Conservation (phyloP, 345 rosid genomes). For the Camelina laxa region DNA sequence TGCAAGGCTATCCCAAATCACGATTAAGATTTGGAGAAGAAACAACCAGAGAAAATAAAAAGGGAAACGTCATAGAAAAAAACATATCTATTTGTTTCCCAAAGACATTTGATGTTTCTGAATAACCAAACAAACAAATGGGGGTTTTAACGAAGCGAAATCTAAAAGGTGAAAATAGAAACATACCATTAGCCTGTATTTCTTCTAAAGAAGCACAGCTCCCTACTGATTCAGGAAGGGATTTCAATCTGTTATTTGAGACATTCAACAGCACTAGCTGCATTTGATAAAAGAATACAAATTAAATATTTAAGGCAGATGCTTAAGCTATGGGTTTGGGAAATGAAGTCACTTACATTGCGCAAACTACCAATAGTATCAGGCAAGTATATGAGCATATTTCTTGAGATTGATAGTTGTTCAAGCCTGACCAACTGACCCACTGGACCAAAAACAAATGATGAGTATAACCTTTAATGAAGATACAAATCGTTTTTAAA, state of each 20-base stretch:
- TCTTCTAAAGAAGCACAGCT: constrained; percentile 96
- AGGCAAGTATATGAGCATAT: constrained; percentile 72
- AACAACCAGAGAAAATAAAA: not conserved
- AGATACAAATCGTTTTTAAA: not conserved
- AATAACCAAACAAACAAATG: not conserved
- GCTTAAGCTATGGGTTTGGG: constrained; percentile 24
- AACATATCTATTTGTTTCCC: not conserved
- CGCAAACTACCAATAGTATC: constrained; percentile 95
- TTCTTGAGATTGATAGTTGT: constrained; percentile 73
- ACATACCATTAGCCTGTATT: constrained; percentile 83
- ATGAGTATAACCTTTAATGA: not conserved
- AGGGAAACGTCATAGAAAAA: not conserved
- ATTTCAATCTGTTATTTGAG: constrained; percentile 82
- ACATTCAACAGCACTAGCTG: constrained; percentile 89
- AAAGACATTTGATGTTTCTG: not conserved
- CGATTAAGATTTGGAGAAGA: constrained; percentile 33
- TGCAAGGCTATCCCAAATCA: constrained; percentile 53
- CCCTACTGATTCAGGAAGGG: constrained; percentile 96
- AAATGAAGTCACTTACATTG: constrained; percentile 63
- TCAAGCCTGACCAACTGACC: constrained; percentile 96
- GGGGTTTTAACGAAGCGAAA: not conserved
- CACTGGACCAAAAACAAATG: constrained; percentile 52
- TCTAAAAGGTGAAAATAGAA: not conserved
- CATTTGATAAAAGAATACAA: constrained; percentile 37
- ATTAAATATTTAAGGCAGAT: not conserved